phyloP scores from a whole-genome alignment of 75 land plant genomes.

The Cunninghamia lanceolata region DNA sequence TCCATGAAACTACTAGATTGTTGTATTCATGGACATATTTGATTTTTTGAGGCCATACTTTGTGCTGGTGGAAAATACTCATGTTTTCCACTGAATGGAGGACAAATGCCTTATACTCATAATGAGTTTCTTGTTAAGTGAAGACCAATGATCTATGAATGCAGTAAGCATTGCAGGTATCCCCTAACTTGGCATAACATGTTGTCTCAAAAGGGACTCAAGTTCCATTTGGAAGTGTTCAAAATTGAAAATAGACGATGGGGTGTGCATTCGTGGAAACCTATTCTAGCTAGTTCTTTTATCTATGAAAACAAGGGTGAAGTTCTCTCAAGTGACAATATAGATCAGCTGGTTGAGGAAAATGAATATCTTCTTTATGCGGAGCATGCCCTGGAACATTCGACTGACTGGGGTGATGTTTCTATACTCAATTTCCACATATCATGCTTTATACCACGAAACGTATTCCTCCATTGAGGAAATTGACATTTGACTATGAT shows the following conservation, averaged over 20 bases:
- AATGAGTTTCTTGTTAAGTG: no score
- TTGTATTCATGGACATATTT: no score
- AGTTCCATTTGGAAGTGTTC: slow-evolving; percentile 41
- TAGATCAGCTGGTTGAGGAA: slow-evolving; percentile 9
- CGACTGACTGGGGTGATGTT: slow-evolving; percentile 22
- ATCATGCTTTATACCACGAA: slow-evolving; percentile 61
- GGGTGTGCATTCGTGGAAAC: slow-evolving; percentile 46
- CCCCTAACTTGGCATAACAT: slow-evolving; percentile 22
- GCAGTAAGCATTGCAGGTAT: slow-evolving; percentile 31
- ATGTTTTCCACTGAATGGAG: slow-evolving; percentile 23
- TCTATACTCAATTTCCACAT: slow-evolving; percentile 40
- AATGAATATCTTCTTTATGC: slow-evolving; percentile 12
- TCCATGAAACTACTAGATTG: no score
- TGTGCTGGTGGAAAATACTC: slow-evolving; percentile 6
- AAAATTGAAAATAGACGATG: slow-evolving; percentile 38
- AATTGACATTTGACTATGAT: slow-evolving; percentile 76
- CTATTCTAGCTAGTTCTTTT: slow-evolving; percentile 38
- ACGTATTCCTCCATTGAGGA: slow-evolving; percentile 75
- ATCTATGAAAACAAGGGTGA: slow-evolving; percentile 42
- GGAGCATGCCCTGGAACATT: background rate
- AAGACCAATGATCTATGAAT: no score
- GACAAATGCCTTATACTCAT: no score
- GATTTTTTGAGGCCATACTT: no score
- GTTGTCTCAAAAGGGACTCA: slow-evolving; percentile 26
- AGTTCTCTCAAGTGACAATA: background rate